Evolutionary conservation across 2,329 filamentous ascomycete genomes (phyloP).

Genomic region (Blumeriella jaapii): DNA sequence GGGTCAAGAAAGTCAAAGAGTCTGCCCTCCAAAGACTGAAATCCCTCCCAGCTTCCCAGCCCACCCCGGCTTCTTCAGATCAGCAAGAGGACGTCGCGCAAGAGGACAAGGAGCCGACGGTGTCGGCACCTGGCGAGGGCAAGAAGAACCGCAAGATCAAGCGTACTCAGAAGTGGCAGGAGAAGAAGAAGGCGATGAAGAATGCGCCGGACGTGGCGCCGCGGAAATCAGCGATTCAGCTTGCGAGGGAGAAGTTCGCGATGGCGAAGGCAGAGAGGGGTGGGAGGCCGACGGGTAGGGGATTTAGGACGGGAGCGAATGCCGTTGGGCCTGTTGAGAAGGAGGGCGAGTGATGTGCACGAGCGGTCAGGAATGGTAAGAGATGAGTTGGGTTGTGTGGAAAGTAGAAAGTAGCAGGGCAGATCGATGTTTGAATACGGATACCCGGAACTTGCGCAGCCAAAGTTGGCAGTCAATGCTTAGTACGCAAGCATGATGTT

Average conservation of each 20-base stretch:
- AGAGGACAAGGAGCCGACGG: conserved; percentile 6
- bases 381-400: not conserved
- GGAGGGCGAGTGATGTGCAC: not conserved
- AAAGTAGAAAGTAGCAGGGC: too few species aligned
- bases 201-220: conserved; percentile 1
- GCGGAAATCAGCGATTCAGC: conserved; percentile 22
- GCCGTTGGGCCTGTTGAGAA: conserved; percentile 5
- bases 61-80: conserved; percentile 1
- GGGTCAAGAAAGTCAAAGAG: conserved; percentile 47
- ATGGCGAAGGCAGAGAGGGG: conserved; percentile 15
- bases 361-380: not conserved
- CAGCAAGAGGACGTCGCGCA: conserved; percentile 1
- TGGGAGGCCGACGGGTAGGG: conserved; percentile 1
- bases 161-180: conserved; percentile 5
- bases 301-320: conserved; percentile 12
- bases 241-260: conserved; percentile 25
- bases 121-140: not conserved
- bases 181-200: conserved; percentile 6
- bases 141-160: conserved; percentile 5
- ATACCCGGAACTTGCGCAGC: too few species aligned
- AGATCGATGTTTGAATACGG: not conserved
- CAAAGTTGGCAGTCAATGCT: too few species aligned
- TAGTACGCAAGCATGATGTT: too few species aligned
- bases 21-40: conserved; percentile 1
- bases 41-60: not conserved